Conservation (phyloP, 768 basidiomycete genomes). For the Ramaria rubella region DNA sequence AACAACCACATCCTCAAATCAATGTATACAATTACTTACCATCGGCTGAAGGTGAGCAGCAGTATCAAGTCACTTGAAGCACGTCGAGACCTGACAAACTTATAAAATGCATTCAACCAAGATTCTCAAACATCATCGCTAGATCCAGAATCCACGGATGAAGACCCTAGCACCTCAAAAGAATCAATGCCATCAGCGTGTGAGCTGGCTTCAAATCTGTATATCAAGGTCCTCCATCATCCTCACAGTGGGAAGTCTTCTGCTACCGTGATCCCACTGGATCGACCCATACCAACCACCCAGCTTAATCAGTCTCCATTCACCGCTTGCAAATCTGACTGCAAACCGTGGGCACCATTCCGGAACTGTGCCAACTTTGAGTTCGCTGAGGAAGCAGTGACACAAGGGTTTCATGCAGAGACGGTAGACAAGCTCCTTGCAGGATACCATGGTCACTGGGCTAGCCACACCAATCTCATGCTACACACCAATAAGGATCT, state of each 20-base stretch:
- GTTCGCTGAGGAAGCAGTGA: constrained; percentile 22
- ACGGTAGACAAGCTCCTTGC: constrained; percentile 11
- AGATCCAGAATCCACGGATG: no score
- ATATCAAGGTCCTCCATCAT: neutral
- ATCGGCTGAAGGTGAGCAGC: no score
- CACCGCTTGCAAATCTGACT: constrained; percentile 15
- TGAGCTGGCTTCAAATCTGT: no score
- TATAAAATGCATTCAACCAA: no score
- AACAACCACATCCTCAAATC: no score
- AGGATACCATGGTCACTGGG: constrained; percentile 16
- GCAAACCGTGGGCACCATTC: no score
- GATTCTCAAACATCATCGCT: no score
- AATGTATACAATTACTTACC: no score
- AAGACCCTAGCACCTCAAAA: no score
- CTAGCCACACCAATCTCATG: neutral
- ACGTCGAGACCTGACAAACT: no score
- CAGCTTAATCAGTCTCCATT: neutral
- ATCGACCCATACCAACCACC: neutral
- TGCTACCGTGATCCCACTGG: neutral
- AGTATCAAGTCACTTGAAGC: no score
- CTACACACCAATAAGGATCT: neutral
- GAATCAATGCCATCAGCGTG: no score
- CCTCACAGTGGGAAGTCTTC: neutral
- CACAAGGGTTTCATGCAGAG: constrained; percentile 15
- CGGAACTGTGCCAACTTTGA: constrained; percentile 21